These are phyloP conservation scores for Casaregolazyma suthepensis DNA, from an alignment of 1,139 yeast species.

Conservation along the genomic window DNA sequence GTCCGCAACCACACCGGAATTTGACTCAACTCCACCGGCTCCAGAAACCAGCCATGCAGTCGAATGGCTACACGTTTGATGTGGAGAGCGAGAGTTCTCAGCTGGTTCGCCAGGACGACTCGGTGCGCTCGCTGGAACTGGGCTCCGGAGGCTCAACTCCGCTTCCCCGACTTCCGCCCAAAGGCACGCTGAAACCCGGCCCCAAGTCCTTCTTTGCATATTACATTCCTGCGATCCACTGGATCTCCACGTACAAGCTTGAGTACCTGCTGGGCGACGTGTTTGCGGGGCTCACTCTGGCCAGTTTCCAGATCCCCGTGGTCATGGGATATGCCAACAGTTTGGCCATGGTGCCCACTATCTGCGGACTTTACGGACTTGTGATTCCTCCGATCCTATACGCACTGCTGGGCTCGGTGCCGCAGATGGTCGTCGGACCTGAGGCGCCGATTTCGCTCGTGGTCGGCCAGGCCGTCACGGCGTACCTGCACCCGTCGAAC, in stretches of 20 bases:
- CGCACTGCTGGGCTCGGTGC: conserved; percentile 81
- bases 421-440: conserved; percentile 96
- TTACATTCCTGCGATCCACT: conserved; percentile 73
- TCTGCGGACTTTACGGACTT: conserved; percentile 76
- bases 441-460: conserved; percentile 90
- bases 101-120: background rate
- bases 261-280: conserved; percentile 63
- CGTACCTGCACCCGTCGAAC: conserved; percentile 23
- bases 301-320: conserved; percentile 87
- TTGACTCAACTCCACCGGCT: background rate
- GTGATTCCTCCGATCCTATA: conserved; percentile 82
- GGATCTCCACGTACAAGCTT: conserved; percentile 62
- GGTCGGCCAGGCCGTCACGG: conserved; percentile 86
- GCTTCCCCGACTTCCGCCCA: conserved; percentile 1
- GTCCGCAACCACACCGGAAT: background rate
- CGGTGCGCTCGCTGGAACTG: background rate
- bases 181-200: conserved; percentile 4
- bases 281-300: conserved; percentile 79
- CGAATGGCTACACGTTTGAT: background rate
- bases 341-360: conserved; percentile 83
- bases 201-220: conserved; percentile 44
- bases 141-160: conserved; percentile 3
- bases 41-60: background rate
- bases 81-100: background rate
- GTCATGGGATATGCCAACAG: conserved; percentile 86